phyloP scores from a whole-genome alignment of 495 filamentous ascomycete genomes.

The Aspergillus conjunctus region DNA sequence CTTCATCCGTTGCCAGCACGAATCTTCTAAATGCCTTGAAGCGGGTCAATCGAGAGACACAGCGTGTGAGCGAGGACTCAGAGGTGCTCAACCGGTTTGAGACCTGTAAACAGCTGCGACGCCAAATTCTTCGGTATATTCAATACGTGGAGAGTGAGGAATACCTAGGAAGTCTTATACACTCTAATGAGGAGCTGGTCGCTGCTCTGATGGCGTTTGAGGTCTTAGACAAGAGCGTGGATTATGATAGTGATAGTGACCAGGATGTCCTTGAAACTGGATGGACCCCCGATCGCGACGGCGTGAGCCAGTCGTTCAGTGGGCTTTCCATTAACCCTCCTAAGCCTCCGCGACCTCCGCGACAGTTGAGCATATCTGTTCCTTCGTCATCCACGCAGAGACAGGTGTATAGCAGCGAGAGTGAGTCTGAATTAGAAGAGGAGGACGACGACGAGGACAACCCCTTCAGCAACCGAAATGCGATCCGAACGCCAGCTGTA shows the following conservation, averaged over 20 bases:
- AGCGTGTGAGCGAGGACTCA: slow-evolving; percentile 83
- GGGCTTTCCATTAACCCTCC: slow-evolving; percentile 46
- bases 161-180: slow-evolving; percentile 76
- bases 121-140: slow-evolving; percentile 86
- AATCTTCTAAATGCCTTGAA: slow-evolving; percentile 89
- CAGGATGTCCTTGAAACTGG: slow-evolving; percentile 44
- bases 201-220: slow-evolving; percentile 94
- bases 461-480: slow-evolving; percentile 79
- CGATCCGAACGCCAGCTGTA: slow-evolving; percentile 59
- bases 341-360: slow-evolving; percentile 43
- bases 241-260: slow-evolving; percentile 96
- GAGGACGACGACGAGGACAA: slow-evolving; percentile 69
- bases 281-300: slow-evolving; percentile 39
- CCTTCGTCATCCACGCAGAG: slow-evolving; percentile 31
- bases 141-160: slow-evolving; percentile 82
- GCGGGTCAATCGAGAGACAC: slow-evolving; percentile 85
- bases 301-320: slow-evolving; percentile 39
- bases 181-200: slow-evolving; percentile 84
- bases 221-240: slow-evolving; percentile 90
- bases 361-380: slow-evolving; percentile 37
- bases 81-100: slow-evolving; percentile 79
- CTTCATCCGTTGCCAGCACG: slow-evolving; percentile 82
- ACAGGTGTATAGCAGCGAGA: slow-evolving; percentile 35
- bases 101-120: slow-evolving; percentile 77
- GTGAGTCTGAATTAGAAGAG: slow-evolving; percentile 50